phyloP scores from a whole-genome alignment of 2,329 filamentous ascomycete genomes.

The Diaporthe sp. region DNA sequence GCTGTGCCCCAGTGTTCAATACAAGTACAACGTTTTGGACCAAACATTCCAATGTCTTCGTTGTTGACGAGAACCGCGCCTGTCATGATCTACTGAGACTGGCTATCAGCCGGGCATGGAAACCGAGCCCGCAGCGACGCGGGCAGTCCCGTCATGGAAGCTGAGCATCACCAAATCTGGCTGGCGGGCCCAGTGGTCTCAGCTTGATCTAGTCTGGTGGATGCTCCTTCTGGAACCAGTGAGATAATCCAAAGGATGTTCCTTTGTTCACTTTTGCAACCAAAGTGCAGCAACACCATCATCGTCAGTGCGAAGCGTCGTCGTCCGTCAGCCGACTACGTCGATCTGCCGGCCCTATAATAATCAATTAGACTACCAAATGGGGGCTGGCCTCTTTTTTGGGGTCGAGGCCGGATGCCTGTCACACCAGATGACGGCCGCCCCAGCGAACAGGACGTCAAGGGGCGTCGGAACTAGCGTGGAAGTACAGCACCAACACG shows the following conservation, averaged over 20 bases:
- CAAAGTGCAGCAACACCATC: background rate
- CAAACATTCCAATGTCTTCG: background rate
- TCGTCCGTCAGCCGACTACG: background rate
- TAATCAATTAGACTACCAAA: background rate
- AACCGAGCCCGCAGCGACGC: background rate
- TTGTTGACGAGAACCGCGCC: too few species aligned
- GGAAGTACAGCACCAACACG: background rate
- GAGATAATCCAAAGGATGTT: background rate
- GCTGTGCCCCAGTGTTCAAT: slow-evolving; percentile 23
- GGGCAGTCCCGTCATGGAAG: background rate
- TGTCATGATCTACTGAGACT: background rate
- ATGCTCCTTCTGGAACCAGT: background rate
- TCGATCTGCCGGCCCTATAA: background rate
- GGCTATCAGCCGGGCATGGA: background rate
- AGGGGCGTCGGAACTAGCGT: background rate
- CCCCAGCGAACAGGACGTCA: background rate
- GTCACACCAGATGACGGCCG: background rate
- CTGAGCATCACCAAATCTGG: background rate
- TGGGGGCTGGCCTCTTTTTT: background rate
- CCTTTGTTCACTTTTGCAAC: slow-evolving; percentile 4
- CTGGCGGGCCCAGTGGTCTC: background rate
- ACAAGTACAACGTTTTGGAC: slow-evolving; percentile 30
- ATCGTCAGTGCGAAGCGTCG: background rate
- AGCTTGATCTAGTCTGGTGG: background rate
- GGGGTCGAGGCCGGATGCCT: slow-evolving; percentile 16